A percentile compares a stretch with the other conserved stretches of the same genome.
Conservation (phyloP, 768 basidiomycete genomes). For the Gyrodon lividus region DNA sequence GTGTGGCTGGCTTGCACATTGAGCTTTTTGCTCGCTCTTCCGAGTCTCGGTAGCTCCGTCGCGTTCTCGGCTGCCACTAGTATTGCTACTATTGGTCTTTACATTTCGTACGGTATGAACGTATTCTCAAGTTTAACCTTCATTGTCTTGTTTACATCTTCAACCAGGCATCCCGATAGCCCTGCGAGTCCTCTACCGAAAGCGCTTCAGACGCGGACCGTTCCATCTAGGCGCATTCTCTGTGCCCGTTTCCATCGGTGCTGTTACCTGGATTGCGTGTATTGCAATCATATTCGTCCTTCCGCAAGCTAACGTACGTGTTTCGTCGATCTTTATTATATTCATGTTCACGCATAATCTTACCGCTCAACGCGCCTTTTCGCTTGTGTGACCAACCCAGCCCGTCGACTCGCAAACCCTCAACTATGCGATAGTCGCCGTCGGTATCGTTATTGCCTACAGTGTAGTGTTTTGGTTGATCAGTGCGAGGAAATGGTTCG, state of each 20-base stretch:
- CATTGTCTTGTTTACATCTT: background rate
- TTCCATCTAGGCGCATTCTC: constrained; percentile 71
- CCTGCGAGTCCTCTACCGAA: constrained; percentile 59
- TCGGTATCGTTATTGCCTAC: constrained; percentile 68
- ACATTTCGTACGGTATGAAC: constrained; percentile 65
- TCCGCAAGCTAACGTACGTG: constrained; percentile 59
- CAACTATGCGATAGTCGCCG: constrained; percentile 75
- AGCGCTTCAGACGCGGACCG: constrained; percentile 62
- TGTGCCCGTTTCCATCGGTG: constrained; percentile 52
- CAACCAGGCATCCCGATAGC: constrained; percentile 62
- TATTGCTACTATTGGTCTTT: constrained; percentile 74
- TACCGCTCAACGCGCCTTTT: background rate
- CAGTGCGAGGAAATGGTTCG: constrained; percentile 72
- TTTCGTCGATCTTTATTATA: too few relatives aligned
- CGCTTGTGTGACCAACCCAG: constrained; percentile 23
- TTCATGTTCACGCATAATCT: background rate
- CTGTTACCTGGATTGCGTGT: constrained; percentile 69
- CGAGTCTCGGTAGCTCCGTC: constrained; percentile 69
- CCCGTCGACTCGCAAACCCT: constrained; percentile 70
- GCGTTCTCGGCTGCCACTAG: constrained; percentile 58
- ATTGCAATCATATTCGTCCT: constrained; percentile 76
- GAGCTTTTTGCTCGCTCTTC: constrained; percentile 72
- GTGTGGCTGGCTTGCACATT: constrained; percentile 80
- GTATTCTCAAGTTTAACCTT: too few relatives aligned
- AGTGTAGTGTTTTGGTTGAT: constrained; percentile 68